A percentile compares a stretch with the other conserved stretches of the same genome.
These are phyloP conservation scores for Calycina herbarum DNA, from an alignment of 2,329 filamentous ascomycete genomes.

Conservation along the genomic window DNA sequence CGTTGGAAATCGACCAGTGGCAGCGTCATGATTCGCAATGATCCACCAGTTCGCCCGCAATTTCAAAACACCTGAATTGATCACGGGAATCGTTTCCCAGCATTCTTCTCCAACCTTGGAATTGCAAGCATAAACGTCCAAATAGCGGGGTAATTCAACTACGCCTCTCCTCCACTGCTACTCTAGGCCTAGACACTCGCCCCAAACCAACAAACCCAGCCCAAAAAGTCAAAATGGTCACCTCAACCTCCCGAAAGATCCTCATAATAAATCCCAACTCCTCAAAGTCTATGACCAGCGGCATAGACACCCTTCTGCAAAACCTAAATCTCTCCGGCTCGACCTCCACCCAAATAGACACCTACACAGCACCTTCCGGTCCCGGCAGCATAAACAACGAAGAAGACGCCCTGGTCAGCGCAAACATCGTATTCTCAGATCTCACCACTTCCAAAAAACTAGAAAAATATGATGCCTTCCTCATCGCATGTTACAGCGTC, in stretches of 20 bases:
- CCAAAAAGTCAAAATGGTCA: slow-evolving; percentile 23
- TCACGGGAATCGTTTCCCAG: neutral
- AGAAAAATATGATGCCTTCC: slow-evolving; percentile 66
- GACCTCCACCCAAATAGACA: slow-evolving; percentile 47
- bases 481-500: slow-evolving; percentile 86
- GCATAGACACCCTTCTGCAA: slow-evolving; percentile 54
- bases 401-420: slow-evolving; percentile 64
- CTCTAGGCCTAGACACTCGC: neutral
- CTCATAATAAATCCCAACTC: slow-evolving; percentile 82
- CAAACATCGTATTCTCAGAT: slow-evolving; percentile 59
- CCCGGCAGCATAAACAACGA: slow-evolving; percentile 79
- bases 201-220: neutral
- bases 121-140: neutral
- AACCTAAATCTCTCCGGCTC: slow-evolving; percentile 34
- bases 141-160: slow-evolving; percentile 1
- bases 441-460: slow-evolving; percentile 47
- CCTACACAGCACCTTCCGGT: slow-evolving; percentile 65
- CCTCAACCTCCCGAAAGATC: slow-evolving; percentile 49
- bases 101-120: neutral
- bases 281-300: slow-evolving; percentile 68
- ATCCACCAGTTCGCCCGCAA: neutral
- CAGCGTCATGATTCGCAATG: no score
- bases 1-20: no score
- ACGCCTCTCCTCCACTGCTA: neutral
- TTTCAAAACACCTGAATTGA: neutral